Evolutionary conservation across 2,329 filamentous ascomycete genomes (phyloP).

Genomic region (Fonsecaea monophora): DNA sequence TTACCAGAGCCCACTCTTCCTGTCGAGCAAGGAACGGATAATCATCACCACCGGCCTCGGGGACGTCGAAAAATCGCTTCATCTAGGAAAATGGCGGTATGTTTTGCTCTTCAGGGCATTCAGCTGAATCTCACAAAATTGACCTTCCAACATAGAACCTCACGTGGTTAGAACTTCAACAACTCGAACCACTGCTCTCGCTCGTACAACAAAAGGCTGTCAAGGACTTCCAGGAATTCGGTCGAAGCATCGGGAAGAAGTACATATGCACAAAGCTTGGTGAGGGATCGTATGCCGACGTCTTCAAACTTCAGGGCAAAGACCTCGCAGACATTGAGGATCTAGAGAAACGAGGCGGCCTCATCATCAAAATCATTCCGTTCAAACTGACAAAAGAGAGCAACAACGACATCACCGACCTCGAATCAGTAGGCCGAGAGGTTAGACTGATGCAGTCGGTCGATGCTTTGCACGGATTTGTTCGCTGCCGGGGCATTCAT

Average conservation of each 20-base stretch:
- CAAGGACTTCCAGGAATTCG: slow-evolving; percentile 36
- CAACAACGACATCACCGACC: slow-evolving; percentile 35
- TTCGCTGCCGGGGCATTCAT: slow-evolving; percentile 65
- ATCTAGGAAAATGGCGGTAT: slow-evolving; percentile 33
- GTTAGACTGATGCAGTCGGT: slow-evolving; percentile 63
- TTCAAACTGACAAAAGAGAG: slow-evolving; percentile 40
- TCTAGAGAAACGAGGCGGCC: slow-evolving; percentile 47
- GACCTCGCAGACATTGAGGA: slow-evolving; percentile 45
- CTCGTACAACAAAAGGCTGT: slow-evolving; percentile 29
- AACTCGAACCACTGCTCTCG: slow-evolving; percentile 30
- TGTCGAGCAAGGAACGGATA: slow-evolving; percentile 11
- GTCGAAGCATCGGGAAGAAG: slow-evolving; percentile 40
- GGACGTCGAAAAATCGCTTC: slow-evolving; percentile 28
- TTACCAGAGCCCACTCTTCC: not conserved
- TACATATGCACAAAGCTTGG: slow-evolving; percentile 66
- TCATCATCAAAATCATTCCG: slow-evolving; percentile 59
- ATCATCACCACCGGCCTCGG: slow-evolving; percentile 29
- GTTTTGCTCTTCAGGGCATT: slow-evolving; percentile 3
- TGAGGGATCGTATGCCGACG: slow-evolving; percentile 71
- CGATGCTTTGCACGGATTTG: slow-evolving; percentile 67
- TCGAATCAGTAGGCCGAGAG: slow-evolving; percentile 59
- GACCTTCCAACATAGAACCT: slow-evolving; percentile 20
- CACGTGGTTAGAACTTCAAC: slow-evolving; percentile 18
- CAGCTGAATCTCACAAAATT: not conserved
- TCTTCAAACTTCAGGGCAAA: slow-evolving; percentile 61